These are phyloP conservation scores for Rhytidhysteron rufulum DNA, from an alignment of 2,329 filamentous ascomycete genomes.

Conservation along the genomic window DNA sequence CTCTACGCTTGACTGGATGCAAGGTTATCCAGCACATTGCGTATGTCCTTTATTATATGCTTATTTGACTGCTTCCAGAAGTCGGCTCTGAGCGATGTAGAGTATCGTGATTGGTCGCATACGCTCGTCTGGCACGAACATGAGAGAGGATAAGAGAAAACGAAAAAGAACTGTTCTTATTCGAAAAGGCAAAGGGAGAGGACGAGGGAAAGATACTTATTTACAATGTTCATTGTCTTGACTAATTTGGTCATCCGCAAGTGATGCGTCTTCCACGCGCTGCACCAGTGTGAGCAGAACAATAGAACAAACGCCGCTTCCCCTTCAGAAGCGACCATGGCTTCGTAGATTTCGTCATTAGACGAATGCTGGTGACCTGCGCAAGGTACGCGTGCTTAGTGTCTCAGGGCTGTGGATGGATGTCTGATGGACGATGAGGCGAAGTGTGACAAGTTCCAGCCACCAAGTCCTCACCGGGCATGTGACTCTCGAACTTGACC, in stretches of 20 bases:
- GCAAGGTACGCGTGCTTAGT: constrained; percentile 2
- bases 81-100: background rate
- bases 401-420: constrained; percentile 1
- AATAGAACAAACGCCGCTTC: background rate
- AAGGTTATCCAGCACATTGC: constrained; percentile 3
- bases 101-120: background rate
- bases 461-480: too few relatives aligned
- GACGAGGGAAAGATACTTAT: too few relatives aligned
- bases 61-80: background rate
- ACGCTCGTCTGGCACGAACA: background rate
- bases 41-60: background rate
- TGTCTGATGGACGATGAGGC: background rate
- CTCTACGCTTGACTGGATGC: background rate
- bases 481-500: too few relatives aligned
- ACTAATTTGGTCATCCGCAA: background rate
- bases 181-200: background rate
- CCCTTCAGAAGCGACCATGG: background rate
- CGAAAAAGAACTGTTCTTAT: background rate
- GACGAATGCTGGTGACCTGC: background rate
- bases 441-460: background rate
- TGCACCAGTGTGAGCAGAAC: background rate
- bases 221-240: background rate
- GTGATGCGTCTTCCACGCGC: background rate
- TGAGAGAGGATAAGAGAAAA: background rate
- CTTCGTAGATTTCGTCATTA: background rate